phyloP scores from a whole-genome alignment of 768 basidiomycete species.

The Phylloporus arenicola region DNA sequence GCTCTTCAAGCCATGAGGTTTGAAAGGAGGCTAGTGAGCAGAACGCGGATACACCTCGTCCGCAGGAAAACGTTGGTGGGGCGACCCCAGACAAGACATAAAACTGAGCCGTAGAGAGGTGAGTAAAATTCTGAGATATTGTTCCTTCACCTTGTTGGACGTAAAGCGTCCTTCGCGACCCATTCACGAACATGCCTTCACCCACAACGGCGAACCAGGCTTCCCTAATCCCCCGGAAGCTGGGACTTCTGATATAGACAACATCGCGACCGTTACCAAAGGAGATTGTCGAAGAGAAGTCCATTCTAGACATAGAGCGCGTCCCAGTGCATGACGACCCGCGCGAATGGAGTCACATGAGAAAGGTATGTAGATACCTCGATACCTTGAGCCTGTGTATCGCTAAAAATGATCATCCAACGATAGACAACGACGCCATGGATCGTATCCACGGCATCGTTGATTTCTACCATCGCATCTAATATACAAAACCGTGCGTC shows the following conservation, averaged over 20 bases:
- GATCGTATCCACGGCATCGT: constrained; percentile 23
- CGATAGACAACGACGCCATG: constrained; percentile 23
- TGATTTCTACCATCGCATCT: constrained; percentile 21
- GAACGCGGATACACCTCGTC: no score
- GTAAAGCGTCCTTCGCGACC: background rate
- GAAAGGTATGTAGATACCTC: constrained; percentile 41
- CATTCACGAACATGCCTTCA: constrained; percentile 10
- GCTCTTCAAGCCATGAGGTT: background rate
- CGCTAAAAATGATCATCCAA: background rate
- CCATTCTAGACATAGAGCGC: constrained; percentile 31
- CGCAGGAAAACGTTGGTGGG: background rate
- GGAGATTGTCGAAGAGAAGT: constrained; percentile 3
- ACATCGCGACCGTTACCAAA: constrained; percentile 1
- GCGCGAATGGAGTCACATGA: constrained; percentile 47
- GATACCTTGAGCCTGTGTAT: background rate
- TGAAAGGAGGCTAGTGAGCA: constrained; percentile 1
- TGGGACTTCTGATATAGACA: background rate
- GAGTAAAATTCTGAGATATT: background rate
- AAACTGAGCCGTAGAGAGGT: constrained; percentile 9
- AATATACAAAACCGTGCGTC: constrained; percentile 29
- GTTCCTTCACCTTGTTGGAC: constrained; percentile 3
- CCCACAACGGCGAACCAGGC: constrained; percentile 2
- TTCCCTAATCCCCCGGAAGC: background rate
- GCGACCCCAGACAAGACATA: constrained; percentile 12
- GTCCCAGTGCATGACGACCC: constrained; percentile 53